Conservation (phyloP, 805 yeast genomes). For the Saturnispora hagleri region DNA sequence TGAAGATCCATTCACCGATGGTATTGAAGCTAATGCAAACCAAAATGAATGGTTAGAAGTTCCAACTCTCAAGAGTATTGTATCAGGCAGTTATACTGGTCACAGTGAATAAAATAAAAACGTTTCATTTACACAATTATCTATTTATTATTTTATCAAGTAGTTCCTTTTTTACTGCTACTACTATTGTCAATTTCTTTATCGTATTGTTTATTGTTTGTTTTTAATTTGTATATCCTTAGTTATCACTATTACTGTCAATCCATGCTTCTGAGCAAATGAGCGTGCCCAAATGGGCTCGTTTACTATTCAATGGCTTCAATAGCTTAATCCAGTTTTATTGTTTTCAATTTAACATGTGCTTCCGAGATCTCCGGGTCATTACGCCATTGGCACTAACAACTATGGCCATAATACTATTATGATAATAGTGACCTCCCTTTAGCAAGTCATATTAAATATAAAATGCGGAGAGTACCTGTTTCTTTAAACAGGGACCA, state of each 20-base stretch:
- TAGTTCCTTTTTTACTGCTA: background rate
- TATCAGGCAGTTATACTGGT: constrained; percentile 42
- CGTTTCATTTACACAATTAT: background rate
- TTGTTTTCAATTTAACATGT: background rate
- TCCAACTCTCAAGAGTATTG: constrained; percentile 38
- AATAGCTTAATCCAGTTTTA: background rate
- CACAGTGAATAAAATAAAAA: constrained; percentile 18
- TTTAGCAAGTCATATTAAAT: background rate
- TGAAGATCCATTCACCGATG: constrained; percentile 29
- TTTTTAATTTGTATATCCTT: background rate
- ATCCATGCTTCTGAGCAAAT: background rate
- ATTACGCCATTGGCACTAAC: background rate
- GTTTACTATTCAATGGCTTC: background rate
- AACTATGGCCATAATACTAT: background rate
- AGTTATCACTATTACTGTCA: background rate
- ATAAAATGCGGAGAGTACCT: background rate
- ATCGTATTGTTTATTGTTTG: background rate
- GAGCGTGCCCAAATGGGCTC: background rate
- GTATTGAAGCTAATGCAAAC: constrained; percentile 11
- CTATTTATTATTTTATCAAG: background rate
- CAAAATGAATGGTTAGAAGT: constrained; percentile 27
- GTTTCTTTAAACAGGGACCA: background rate
- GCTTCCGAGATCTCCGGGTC: background rate
- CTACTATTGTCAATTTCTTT: background rate
- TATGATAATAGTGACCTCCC: too few species aligned